Percentiles rank a stretch among this genome's conserved stretches.
These are phyloP conservation scores for Sporisorium scitamineum DNA, from an alignment of 1,284 basidiomycete species.

Conservation along the genomic window DNA sequence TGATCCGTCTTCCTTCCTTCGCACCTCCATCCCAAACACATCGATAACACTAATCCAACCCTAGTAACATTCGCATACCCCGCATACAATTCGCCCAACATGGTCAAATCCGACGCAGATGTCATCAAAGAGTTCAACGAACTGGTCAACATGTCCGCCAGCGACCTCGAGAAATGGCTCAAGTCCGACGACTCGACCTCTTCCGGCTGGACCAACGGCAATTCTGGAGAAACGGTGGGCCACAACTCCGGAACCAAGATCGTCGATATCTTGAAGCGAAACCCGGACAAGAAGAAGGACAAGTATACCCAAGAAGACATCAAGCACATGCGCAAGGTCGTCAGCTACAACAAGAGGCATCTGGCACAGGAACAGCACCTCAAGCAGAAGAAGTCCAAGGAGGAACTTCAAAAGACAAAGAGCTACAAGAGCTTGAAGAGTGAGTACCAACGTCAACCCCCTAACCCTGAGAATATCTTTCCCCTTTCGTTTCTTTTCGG, in stretches of 20 bases:
- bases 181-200: conserved; percentile 56
- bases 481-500: conserved; percentile 24
- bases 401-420: conserved; percentile 60
- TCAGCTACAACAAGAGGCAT: conserved; percentile 68
- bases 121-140: conserved; percentile 63
- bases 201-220: conserved; percentile 59
- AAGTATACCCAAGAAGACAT: conserved; percentile 66
- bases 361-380: conserved; percentile 64
- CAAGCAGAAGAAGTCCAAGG: conserved; percentile 54
- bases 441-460: conserved; percentile 23
- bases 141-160: conserved; percentile 68
- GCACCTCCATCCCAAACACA: not conserved
- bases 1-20: not conserved
- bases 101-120: conserved; percentile 56
- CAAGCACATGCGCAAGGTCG: conserved; percentile 68
- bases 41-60: not conserved
- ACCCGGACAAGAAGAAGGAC: conserved; percentile 63
- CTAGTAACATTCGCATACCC: not conserved
- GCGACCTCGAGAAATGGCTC: conserved; percentile 66
- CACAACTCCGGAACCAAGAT: conserved; percentile 62
- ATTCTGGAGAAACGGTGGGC: conserved; percentile 58
- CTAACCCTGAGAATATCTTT: not conserved
- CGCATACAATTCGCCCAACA: conserved; percentile 24
- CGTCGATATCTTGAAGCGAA: conserved; percentile 66
- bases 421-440: conserved; percentile 57